Conservation (phyloP, 2,329 filamentous ascomycete species). For the Colletotrichum tanaceti region DNA sequence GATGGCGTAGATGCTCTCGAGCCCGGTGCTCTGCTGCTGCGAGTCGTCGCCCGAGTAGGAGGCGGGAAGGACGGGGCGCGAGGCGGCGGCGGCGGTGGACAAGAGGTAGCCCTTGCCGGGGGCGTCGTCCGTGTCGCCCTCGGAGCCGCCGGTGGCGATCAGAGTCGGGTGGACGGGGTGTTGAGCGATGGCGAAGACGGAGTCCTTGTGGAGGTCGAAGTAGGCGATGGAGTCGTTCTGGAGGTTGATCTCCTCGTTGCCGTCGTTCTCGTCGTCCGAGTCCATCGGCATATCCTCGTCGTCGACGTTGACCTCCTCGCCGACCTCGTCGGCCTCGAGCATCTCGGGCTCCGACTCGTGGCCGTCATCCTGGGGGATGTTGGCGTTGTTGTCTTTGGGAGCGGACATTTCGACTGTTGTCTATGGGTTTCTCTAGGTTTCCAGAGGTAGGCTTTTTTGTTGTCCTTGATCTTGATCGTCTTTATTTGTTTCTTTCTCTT, state of each 20-base stretch:
- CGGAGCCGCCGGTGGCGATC: slow-evolving; percentile 85
- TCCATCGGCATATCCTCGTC: slow-evolving; percentile 83
- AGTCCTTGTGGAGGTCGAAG: slow-evolving; percentile 91
- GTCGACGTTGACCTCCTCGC: slow-evolving; percentile 74
- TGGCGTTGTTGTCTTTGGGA: slow-evolving; percentile 22
- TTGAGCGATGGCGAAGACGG: slow-evolving; percentile 93
- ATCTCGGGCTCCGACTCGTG: slow-evolving; percentile 67
- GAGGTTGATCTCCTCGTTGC: slow-evolving; percentile 78
- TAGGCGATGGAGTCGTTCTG: slow-evolving; percentile 94
- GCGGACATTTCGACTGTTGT: slow-evolving; percentile 29
- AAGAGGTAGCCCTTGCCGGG: slow-evolving; percentile 88
- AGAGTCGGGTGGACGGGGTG: slow-evolving; percentile 84
- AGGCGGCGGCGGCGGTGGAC: slow-evolving; percentile 74
- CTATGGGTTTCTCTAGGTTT: not conserved
- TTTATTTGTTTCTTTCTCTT: too few relatives aligned
- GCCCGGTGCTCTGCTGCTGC: slow-evolving; percentile 61
- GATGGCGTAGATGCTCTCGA: slow-evolving; percentile 77
- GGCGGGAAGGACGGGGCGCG: slow-evolving; percentile 76
- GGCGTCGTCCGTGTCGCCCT: slow-evolving; percentile 67
- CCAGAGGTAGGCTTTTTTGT: not conserved
- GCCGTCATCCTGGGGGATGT: slow-evolving; percentile 25
- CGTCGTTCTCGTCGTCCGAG: slow-evolving; percentile 74
- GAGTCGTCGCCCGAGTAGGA: slow-evolving; percentile 73
- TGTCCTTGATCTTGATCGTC: not conserved
- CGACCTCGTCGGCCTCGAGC: slow-evolving; percentile 80